Conservation (phyloP, 2,329 filamentous ascomycete species). For the Simplicillium sp. region DNA sequence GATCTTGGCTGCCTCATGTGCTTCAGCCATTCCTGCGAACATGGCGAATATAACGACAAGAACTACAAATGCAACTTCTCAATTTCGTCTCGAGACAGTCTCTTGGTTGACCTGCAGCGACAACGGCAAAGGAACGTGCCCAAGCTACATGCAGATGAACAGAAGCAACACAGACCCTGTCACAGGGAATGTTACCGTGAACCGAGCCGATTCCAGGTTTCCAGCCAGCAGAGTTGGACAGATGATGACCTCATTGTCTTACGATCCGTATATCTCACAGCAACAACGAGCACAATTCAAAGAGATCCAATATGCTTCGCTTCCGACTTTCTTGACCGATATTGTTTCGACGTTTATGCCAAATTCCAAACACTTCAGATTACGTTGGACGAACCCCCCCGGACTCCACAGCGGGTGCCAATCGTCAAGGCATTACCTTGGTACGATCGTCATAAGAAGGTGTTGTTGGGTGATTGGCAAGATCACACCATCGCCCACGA, state of each 20-base stretch:
- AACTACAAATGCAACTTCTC: conserved; percentile 44
- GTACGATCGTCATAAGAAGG: conserved; percentile 49
- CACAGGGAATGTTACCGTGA: conserved; percentile 1
- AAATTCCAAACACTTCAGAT: conserved; percentile 17
- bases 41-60: conserved; percentile 48
- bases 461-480: conserved; percentile 44
- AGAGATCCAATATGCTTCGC: conserved; percentile 37
- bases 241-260: conserved; percentile 39
- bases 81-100: conserved; percentile 14
- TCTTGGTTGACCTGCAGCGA: conserved; percentile 2
- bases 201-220: neutral
- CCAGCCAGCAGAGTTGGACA: conserved; percentile 25
- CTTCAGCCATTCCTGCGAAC: conserved; percentile 50
- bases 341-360: conserved; percentile 40
- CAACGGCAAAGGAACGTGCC: neutral
- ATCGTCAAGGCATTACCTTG: conserved; percentile 36
- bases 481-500: conserved; percentile 45
- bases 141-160: neutral
- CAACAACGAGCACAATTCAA: conserved; percentile 27
- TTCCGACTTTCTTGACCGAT: conserved; percentile 38
- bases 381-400: conserved; percentile 10
- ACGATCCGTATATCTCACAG: conserved; percentile 34
- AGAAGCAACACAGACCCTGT: neutral
- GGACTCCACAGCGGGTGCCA: conserved; percentile 15
- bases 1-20: conserved; percentile 50